Base-by-base conservation (phyloP, 2,329 filamentous ascomycete species). In the Penicillium corylophilum region DNA sequence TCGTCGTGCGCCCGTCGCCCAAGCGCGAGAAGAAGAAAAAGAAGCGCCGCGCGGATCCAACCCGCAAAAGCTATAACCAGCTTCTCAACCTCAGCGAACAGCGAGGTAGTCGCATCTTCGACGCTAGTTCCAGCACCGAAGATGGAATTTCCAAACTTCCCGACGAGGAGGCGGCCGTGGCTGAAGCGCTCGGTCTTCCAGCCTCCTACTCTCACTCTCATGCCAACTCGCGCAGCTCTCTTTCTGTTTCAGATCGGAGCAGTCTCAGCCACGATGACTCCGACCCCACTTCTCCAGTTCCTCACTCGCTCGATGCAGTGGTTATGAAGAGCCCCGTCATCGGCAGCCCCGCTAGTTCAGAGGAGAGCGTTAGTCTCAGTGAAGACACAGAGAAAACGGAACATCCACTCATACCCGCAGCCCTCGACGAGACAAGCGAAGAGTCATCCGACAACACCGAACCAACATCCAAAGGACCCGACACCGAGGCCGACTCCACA, bases 1-100 rank as follows among this genome's bases (percentile, higher is more conserved):
- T 96, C 26, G 92, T 96, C 28, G 92, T 96, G 9, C 84, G 92
- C 4, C 91, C 92, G 31, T 88, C 87, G 28, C 88, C 89, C 55
- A 95, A 95, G 74, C 87, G 92, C 18, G 83, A 89, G 66, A 94
- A 94, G 74, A 95, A 95, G 76, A 95, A 94, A 73, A 81, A 82
- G 53, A 96, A 96, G 76, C 85, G 92, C 26, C 82, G 85, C 45
- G 85, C 88, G 48, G 90, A 96, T 62, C 86, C 89, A 5, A 79
- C 77, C 15, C 82, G 91, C 29, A 85, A 88, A 60, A 88, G 85
- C 40, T 96, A 96, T 68, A 79, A 86, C 46, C 82, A 86, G 47
- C 90, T 96, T 71, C 76, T 96, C 9, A 83, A 88, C 46, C 81
- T 88, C 61, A 84, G 81, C 44, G 79, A 78, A 44, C 61, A 65